Evolutionary conservation across 495 filamentous ascomycete genomes (phyloP), one percentile per base, ranked within the genome.

Genomic region (Aspergillus incahuasiensis): DNA sequence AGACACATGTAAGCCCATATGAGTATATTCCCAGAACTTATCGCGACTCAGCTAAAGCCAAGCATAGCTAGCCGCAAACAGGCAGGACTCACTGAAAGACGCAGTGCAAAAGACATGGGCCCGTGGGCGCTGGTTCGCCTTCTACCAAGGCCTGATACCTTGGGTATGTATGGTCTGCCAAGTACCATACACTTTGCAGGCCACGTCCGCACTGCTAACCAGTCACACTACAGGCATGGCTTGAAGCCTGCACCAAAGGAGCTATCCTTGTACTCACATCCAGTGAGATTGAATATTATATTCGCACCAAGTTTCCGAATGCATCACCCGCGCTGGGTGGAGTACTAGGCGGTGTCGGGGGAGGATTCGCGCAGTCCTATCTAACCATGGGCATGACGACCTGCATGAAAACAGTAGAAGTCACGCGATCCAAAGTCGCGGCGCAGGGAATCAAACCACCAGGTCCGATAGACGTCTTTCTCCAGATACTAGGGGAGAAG

Each of bases 321-420:
- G 92, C 91, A 60, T 78, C 78, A 60, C 86, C 92, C 66, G 96
- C 97, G 74, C 77, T 85, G 51, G 83, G 83, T 63, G 94, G 94
- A 68, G 96, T 98, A 74, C 67, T 77, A 11, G 95, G 94, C 62
- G 94, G 94, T 72, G 92, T 98, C 79, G 80, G 82, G 28, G 94
- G 94, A 63, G 94, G 94, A 80, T 84, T 98, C 49, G 95, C 91
- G 42, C 94, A 98, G 77, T 95, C 94, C 24, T 98, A 98, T 70
- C 95, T 94, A 52, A 98, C 94, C 62, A 96, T 98, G 90, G 94
- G 94, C 54, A 97, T 98, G 84, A 97, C 95, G 75, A 98, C 94
- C 39, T 97, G 95, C 82, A 98, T 98, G 94, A 98, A 98, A 85
- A 98, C 94, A 55, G 95, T 96, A 57, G 95, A 97, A 77, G 97